These are phyloP conservation scores for Thalassiosira exigua DNA, from an alignment of 352 stramenopile species.

Conservation along the genomic window DNA sequence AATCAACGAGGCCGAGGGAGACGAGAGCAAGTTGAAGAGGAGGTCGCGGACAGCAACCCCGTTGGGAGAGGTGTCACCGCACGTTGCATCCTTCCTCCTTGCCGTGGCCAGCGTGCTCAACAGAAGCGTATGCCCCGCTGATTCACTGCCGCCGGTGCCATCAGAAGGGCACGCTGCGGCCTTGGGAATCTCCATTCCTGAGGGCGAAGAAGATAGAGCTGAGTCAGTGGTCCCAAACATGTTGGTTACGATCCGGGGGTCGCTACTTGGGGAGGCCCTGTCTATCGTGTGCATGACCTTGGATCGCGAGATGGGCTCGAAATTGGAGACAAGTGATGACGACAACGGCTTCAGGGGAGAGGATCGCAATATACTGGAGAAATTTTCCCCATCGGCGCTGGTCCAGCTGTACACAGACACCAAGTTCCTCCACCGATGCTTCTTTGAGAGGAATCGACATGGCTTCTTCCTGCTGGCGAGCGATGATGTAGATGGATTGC, in stretches of 20 bases:
- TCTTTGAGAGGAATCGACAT: constrained; percentile 67
- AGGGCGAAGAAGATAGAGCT: constrained; percentile 5
- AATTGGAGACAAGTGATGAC: constrained; percentile 16
- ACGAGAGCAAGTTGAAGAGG: constrained; percentile 19
- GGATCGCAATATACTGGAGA: constrained; percentile 30
- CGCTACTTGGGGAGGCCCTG: constrained; percentile 58
- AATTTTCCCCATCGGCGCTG: constrained; percentile 60
- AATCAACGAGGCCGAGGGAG: constrained; percentile 21
- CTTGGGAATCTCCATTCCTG: constrained; percentile 59
- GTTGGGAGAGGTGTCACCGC: constrained; percentile 71
- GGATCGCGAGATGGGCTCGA: constrained; percentile 26
- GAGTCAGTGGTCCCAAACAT: constrained; percentile 62
- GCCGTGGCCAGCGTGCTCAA: constrained; percentile 71
- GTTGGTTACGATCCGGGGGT: constrained; percentile 67
- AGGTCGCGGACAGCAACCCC: neutral
- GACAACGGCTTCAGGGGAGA: constrained; percentile 6
- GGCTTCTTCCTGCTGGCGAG: constrained; percentile 16
- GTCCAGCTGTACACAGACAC: constrained; percentile 76
- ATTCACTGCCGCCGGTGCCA: constrained; percentile 77
- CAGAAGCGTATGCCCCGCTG: constrained; percentile 72
- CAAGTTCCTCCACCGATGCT: constrained; percentile 69
- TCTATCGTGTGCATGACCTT: constrained; percentile 35
- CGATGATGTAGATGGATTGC: neutral
- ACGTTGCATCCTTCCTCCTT: constrained; percentile 72
- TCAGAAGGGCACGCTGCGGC: constrained; percentile 66